A percentile compares a stretch with the other conserved stretches of the same genome.
Evolutionary conservation across 495 filamentous ascomycete genomes (phyloP).

Genomic region (Penicillium coprophilum): DNA sequence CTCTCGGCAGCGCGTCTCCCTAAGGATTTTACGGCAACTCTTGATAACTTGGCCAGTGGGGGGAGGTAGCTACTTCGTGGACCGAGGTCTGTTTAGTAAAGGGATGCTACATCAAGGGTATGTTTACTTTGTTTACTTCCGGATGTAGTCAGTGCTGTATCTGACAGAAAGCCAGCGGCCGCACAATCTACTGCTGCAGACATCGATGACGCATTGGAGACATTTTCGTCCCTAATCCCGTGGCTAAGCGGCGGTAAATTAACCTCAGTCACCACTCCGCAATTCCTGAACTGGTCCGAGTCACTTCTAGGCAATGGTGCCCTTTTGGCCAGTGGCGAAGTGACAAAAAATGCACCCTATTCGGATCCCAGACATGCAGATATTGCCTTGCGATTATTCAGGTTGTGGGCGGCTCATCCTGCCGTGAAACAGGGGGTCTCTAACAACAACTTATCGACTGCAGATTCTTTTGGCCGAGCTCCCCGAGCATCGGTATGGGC

Average conservation of each 20-base stretch:
- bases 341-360: conserved; percentile 37
- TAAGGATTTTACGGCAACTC: conserved; percentile 53
- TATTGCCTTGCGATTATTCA: conserved; percentile 39
- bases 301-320: conserved; percentile 71
- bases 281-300: conserved; percentile 75
- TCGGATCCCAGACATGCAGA: conserved; percentile 32
- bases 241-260: conserved; percentile 50
- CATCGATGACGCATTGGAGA: conserved; percentile 56
- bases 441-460: conserved; percentile 41
- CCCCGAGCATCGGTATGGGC: conserved; percentile 59
- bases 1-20: conserved; percentile 63
- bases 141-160: neutral
- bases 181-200: conserved; percentile 59
- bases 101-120: conserved; percentile 71
- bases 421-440: conserved; percentile 41
- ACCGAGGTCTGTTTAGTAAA: conserved; percentile 78
- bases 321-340: conserved; percentile 58
- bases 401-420: conserved; percentile 45
- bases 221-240: conserved; percentile 61
- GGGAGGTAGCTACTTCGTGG: conserved; percentile 60
- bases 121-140: neutral
- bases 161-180: conserved; percentile 41
- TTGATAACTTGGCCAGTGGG: conserved; percentile 47
- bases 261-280: conserved; percentile 34
- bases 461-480: conserved; percentile 20